Evolutionary conservation across 2,329 filamentous ascomycete genomes (phyloP).

Genomic region (Aspergillus oerlinghausenensis): DNA sequence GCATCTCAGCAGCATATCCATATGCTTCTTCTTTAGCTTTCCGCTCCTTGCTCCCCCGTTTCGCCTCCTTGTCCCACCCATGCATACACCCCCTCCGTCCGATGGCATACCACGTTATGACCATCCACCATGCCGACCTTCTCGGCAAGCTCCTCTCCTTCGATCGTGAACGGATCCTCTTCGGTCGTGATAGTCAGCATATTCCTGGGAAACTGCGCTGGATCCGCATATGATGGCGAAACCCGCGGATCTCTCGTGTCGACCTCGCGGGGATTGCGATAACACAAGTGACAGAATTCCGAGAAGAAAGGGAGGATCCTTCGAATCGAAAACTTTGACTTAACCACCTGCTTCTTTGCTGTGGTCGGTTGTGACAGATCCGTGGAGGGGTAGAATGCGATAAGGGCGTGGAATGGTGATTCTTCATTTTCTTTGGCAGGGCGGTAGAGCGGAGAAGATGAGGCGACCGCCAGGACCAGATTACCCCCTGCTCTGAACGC

Average conservation of each 20-base stretch:
- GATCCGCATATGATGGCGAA: background rate
- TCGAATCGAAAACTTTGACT: background rate
- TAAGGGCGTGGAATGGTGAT: background rate
- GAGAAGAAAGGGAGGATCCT: background rate
- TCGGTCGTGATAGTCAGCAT: background rate
- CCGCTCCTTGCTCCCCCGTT: background rate
- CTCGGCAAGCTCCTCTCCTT: background rate
- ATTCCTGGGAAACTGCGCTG: background rate
- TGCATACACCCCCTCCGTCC: slow-evolving; percentile 7
- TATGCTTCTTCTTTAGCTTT: slow-evolving; percentile 8
- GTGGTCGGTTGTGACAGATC: background rate
- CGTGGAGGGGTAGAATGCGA: background rate
- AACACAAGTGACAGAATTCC: background rate
- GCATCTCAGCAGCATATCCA: background rate
- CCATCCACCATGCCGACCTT: background rate
- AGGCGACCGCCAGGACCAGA: slow-evolving; percentile 29
- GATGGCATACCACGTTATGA: slow-evolving; percentile 2
- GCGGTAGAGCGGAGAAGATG: slow-evolving; percentile 5
- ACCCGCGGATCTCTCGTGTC: slow-evolving; percentile 1
- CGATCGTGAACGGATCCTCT: background rate
- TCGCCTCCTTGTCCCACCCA: slow-evolving; percentile 7
- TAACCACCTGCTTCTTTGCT: background rate
- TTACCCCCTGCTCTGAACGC: slow-evolving; percentile 42
- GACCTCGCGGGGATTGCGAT: background rate
- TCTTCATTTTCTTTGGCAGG: background rate